Evolutionary conservation across 306 rosid genomes (phyloP), one percentile per base, ranked within the genome.

Genomic region (Morella rubra): DNA sequence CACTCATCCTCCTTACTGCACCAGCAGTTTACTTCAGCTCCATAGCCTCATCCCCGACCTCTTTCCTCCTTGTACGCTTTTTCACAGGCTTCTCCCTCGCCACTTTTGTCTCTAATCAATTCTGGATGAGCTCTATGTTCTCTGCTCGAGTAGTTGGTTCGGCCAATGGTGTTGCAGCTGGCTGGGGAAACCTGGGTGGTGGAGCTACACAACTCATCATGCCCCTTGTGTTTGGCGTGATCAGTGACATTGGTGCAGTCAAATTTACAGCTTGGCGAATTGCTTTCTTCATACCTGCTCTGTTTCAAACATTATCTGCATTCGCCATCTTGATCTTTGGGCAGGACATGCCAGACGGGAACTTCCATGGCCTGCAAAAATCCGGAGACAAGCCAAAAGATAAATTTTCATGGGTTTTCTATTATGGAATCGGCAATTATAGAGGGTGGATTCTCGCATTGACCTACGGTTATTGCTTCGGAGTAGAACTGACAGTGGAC

Each of bases 51-150:
- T 87, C 93, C 0, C 73, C 97, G 1, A 76, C 79, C 7, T 73
- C 91, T 0, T 94, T 82, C 80, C 87, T 94, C 60, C 90, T 91
- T 3, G 90, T 80, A 8, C 85, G 97, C 0, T 94, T 94, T 86
- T 94, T 91, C 89, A 84, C 97, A 1, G 96, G 98, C 18, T 94
- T 94, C 78, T 94, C 98, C 12, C 74, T 94, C 0, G 90, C 97
- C 45, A 89, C 94, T 7, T 94, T 94, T 49, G 95, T 94, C 60
- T 91, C 98, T 14, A 91, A 94, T 1, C 95, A 91, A 41, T 94
- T 90, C 86, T 94, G 95, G 98, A 94, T 91, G 98, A 94, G 95
- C 85, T 91, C 98, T 13, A 91, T 91, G 97, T 94, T 94, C 74
- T 87, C 97, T 0, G 44, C 94, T 4, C 85, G 82, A 1, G 89